These are phyloP conservation scores for Penicillium simplicissimum DNA, from an alignment of 495 filamentous ascomycete genomes.

Conservation along the genomic window DNA sequence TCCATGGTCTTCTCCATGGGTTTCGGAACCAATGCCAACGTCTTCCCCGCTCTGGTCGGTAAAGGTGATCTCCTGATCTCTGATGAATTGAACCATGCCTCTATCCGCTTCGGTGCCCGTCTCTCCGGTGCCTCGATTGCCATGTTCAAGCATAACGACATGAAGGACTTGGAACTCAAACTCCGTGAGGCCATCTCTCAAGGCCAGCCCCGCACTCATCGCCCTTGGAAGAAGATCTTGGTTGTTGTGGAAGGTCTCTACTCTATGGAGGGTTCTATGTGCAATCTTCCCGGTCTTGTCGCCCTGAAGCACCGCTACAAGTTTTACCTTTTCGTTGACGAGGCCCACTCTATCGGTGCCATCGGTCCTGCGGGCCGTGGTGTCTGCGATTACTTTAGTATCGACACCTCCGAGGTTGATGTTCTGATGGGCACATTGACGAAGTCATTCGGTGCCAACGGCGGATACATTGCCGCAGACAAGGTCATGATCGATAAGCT, in stretches of 20 bases:
- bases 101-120: conserved; percentile 91
- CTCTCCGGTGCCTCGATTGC: conserved; percentile 90
- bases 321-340: conserved; percentile 92
- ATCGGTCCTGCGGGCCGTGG: conserved; percentile 85
- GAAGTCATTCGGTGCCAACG: conserved; percentile 98
- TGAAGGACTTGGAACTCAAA: conserved; percentile 77
- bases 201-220: conserved; percentile 93
- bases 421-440: conserved; percentile 98
- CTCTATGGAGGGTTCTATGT: conserved; percentile 99
- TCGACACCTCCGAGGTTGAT: conserved; percentile 86
- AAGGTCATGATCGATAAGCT: conserved; percentile 92
- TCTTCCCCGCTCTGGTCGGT: conserved; percentile 86
- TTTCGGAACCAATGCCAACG: conserved; percentile 88
- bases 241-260: conserved; percentile 96
- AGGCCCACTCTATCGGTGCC: conserved; percentile 95
- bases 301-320: conserved; percentile 91
- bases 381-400: conserved; percentile 94
- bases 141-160: conserved; percentile 98
- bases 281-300: conserved; percentile 85
- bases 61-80: conserved; percentile 94
- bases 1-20: conserved; percentile 99
- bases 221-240: conserved; percentile 98
- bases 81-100: conserved; percentile 96
- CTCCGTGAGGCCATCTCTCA: conserved; percentile 92
- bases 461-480: conserved; percentile 90